Evolutionary conservation across 192 early-diverging fungal genomes (phyloP).

Genomic region (Coemansia sp.): DNA sequence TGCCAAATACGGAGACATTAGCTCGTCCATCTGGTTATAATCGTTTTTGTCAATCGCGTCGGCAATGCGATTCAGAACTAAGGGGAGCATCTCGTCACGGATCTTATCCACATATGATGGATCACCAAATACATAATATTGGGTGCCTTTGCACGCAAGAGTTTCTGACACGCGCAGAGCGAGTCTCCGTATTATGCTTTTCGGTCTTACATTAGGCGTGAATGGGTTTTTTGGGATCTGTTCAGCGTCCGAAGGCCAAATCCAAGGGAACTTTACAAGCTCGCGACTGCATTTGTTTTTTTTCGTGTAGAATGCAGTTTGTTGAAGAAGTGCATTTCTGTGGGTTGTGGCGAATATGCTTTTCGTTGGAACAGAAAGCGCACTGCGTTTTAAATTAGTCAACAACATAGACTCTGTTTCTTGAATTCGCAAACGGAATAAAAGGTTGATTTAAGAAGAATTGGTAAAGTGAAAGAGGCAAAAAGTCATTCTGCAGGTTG

Average conservation of each 20-base stretch:
- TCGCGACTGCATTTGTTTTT: constrained; percentile 13
- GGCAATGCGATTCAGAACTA: constrained; percentile 7
- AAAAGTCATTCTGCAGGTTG: no score
- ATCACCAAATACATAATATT: neutral
- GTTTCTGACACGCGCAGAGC: no score
- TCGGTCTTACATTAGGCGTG: neutral
- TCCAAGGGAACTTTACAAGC: constrained; percentile 21
- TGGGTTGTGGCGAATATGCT: no score
- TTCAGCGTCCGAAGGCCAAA: constrained; percentile 23
- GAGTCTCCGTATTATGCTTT: neutral
- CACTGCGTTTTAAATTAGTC: neutral
- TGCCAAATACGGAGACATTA: constrained; percentile 13
- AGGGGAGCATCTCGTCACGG: constrained; percentile 10
- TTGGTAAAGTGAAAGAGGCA: neutral
- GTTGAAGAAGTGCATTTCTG: neutral
- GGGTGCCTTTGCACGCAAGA: neutral
- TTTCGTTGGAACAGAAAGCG: neutral
- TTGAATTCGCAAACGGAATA: neutral
- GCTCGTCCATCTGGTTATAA: constrained; percentile 10
- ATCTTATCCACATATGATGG: constrained; percentile 4
- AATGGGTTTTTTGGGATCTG: neutral
- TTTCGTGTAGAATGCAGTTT: constrained; percentile 1
- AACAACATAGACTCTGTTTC: neutral
- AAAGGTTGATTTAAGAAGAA: no score
- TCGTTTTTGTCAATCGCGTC: constrained; percentile 21